These are phyloP conservation scores for Nicotiana paniculata DNA, from an alignment of 257 asterid genomes.

Conservation along the genomic window DNA sequence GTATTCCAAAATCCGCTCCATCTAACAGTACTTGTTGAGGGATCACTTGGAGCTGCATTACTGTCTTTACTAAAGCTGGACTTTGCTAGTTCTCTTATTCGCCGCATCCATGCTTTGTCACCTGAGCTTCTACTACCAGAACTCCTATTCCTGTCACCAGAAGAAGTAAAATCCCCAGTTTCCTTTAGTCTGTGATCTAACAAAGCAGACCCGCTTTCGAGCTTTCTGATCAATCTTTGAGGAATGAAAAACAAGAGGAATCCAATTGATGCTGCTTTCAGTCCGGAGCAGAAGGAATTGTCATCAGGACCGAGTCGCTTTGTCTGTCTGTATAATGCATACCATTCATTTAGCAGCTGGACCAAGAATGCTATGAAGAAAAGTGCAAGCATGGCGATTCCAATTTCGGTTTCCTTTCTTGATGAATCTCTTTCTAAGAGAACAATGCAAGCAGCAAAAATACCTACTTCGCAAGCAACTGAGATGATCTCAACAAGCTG, in stretches of 20 bases:
- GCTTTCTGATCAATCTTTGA: slow-evolving; percentile 27
- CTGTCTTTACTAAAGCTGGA: slow-evolving; percentile 64
- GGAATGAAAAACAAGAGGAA: slow-evolving; percentile 49
- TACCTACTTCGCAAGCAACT: slow-evolving; percentile 42
- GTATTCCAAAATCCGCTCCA: slow-evolving; percentile 63
- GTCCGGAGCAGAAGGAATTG: slow-evolving; percentile 52
- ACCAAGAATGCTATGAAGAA: slow-evolving; percentile 40
- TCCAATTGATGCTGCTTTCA: slow-evolving; percentile 55
- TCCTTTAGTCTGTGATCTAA: slow-evolving; percentile 17
- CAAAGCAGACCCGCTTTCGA: slow-evolving; percentile 34
- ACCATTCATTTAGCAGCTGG: slow-evolving; percentile 54
- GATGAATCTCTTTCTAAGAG: slow-evolving; percentile 36
- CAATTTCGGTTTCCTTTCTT: slow-evolving; percentile 40
- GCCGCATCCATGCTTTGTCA: slow-evolving; percentile 71
- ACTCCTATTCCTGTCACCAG: slow-evolving; percentile 29
- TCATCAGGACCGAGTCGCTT: slow-evolving; percentile 27
- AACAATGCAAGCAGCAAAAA: slow-evolving; percentile 48
- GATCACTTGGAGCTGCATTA: slow-evolving; percentile 32
- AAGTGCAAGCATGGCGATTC: slow-evolving; percentile 53
- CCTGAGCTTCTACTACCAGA: slow-evolving; percentile 53
- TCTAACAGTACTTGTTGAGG: slow-evolving; percentile 52
- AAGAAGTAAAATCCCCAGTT: slow-evolving; percentile 20
- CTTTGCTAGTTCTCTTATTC: slow-evolving; percentile 67
- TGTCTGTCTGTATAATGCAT: slow-evolving; percentile 51
- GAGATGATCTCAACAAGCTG: slow-evolving; percentile 86